Base-by-base conservation (phyloP, 371 early-diverging fungal species). In the Nematocida parisii region DNA sequence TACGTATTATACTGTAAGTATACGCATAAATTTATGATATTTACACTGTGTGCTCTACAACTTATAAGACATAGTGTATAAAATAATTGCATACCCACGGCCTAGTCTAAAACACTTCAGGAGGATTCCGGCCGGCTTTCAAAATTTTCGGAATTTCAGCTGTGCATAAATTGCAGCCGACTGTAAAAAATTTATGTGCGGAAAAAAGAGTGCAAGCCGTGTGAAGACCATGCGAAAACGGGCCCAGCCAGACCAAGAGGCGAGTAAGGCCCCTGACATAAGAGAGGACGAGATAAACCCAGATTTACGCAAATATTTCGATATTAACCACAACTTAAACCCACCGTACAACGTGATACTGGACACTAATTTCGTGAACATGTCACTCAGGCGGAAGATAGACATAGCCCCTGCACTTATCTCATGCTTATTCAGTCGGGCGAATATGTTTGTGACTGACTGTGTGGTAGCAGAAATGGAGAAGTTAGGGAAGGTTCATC, bases 291-390 rank as follows among this genome's bases (percentile, higher is more conserved):
- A 80, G 44, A 77, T 77, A 46, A 75, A 84, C 46, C 73, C 81
- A 3, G 71, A 81, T 39, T 58, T 82, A 52, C 45, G 71, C 7
- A 81, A 73, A 44, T 82, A 82, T 61, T 96, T 96, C 90, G 90
- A 92, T 82, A 92, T 95, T 87, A 98, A 97, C 87, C 90, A 93
- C 50, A 91, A 94, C 18, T 89, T 99, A 22, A 95, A 92, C 4
- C 98, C 99, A 55, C 99, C 99, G 44, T 99, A 98, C 87, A 92
- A 93, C 81, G 91, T 99, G 46, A 88, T 99, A 11, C 91, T 99
- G 52, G 99, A 99, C 89, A 98, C 99, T 83, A 99, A 99, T 88
- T 99, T 98, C 85, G 97, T 99, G 89, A 97, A 98, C 89, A 95
- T 96, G 83, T 93, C 96, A 22, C 93, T 99, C 83, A 94, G 96